These are phyloP conservation scores for Inonotus obliquus DNA, from an alignment of 1,284 basidiomycete genomes.

Conservation along the genomic window DNA sequence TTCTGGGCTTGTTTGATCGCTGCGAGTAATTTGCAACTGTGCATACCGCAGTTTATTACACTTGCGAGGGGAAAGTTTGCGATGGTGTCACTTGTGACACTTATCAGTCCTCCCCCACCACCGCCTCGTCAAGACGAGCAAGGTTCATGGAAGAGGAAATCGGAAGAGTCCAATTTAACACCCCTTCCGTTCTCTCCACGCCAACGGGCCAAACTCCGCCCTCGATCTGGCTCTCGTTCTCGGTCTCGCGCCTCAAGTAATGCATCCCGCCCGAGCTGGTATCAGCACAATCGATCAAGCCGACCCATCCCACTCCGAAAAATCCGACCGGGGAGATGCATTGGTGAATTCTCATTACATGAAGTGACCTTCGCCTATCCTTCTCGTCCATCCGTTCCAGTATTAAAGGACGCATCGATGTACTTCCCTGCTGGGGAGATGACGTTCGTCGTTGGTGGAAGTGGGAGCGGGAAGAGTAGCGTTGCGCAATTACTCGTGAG, in stretches of 20 bases:
- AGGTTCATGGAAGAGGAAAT: constrained; percentile 17
- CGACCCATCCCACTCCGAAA: constrained; percentile 39
- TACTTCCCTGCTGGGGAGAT: constrained; percentile 83
- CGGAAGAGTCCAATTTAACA: constrained; percentile 5
- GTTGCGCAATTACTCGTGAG: constrained; percentile 79
- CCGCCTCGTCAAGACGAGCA: constrained; percentile 16
- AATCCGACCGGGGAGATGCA: constrained; percentile 54
- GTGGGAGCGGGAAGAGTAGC: constrained; percentile 92
- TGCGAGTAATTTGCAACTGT: constrained; percentile 80
- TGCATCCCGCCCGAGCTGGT: not conserved
- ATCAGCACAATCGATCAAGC: constrained; percentile 3
- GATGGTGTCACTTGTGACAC: constrained; percentile 66
- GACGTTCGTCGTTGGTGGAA: constrained; percentile 91
- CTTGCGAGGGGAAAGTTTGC: constrained; percentile 86
- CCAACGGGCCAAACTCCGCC: not conserved
- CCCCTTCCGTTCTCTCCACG: constrained; percentile 5
- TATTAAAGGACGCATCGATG: constrained; percentile 61
- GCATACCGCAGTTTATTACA: constrained; percentile 73
- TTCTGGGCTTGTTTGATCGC: constrained; percentile 97
- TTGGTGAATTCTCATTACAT: constrained; percentile 77
- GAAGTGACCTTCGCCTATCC: constrained; percentile 86
- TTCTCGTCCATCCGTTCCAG: constrained; percentile 60
- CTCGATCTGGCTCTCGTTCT: not conserved
- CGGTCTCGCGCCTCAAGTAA: not conserved
- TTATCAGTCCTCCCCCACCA: constrained; percentile 43